Conservation (phyloP, 805 yeast genomes). For the Tetrapisispora nanseiensis region DNA sequence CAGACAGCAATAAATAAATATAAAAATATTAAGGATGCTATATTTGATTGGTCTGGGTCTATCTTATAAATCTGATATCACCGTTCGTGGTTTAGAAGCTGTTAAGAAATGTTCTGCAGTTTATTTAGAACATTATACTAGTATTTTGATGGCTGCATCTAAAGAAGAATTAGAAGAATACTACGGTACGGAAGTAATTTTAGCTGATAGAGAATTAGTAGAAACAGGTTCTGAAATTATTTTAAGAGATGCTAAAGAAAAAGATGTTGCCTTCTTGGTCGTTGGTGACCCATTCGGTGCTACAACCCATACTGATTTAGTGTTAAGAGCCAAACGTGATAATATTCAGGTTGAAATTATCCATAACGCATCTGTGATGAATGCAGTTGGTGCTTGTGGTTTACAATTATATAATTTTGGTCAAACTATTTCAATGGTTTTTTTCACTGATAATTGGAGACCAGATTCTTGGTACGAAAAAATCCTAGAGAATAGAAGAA, state of each 20-base stretch:
- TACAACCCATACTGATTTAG: conserved; percentile 92
- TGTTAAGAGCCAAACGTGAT: conserved; percentile 80
- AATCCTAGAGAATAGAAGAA: conserved; percentile 75
- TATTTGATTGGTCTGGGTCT: conserved; percentile 88
- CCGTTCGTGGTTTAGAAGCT: conserved; percentile 85
- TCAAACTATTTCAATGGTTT: conserved; percentile 92
- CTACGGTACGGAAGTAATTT: conserved; percentile 73
- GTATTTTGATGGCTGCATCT: conserved; percentile 89
- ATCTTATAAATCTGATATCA: conserved; percentile 80
- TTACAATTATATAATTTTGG: conserved; percentile 91
- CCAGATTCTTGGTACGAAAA: conserved; percentile 93
- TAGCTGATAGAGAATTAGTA: conserved; percentile 93
- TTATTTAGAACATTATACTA: conserved; percentile 92
- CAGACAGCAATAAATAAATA: too few relatives aligned
- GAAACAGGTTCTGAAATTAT: conserved; percentile 83
- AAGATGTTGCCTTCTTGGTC: conserved; percentile 86
- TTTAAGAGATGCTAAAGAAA: conserved; percentile 61
- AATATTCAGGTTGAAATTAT: conserved; percentile 70
- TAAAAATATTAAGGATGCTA: conserved; percentile 44
- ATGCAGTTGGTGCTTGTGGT: conserved; percentile 97
- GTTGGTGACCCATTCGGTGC: conserved; percentile 99
- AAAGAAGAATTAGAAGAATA: conserved; percentile 63
- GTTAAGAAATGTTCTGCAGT: conserved; percentile 79
- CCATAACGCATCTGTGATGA: conserved; percentile 96
- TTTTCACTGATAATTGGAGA: conserved; percentile 91